Evolutionary conservation across 371 early-diverging fungal species (phyloP).

Genomic region (Dichotomocladium elegans): DNA sequence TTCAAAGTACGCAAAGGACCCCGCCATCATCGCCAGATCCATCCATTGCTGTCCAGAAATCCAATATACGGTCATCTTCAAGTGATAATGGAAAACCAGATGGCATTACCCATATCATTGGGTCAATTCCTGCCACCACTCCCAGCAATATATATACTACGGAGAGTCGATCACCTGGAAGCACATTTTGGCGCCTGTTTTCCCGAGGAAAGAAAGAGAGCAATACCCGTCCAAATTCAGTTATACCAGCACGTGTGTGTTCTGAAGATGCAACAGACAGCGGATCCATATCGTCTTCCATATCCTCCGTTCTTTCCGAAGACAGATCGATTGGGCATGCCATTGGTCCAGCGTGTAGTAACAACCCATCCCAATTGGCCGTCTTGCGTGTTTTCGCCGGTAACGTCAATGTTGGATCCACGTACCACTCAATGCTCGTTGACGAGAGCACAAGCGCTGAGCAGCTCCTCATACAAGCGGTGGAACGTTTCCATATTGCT

Average conservation of each 20-base stretch:
- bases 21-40: neutral
- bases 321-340: neutral
- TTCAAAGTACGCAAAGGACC: neutral
- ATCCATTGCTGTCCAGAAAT: too few relatives aligned
- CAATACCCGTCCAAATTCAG: neutral
- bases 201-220: conserved; percentile 28
- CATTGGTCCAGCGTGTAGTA: neutral
- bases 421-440: conserved; percentile 58
- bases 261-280: conserved; percentile 11
- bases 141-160: neutral
- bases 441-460: conserved; percentile 53
- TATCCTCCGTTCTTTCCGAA: conserved; percentile 7
- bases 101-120: too few relatives aligned
- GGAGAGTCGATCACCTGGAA: neutral
- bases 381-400: conserved; percentile 56
- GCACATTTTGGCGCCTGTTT: conserved; percentile 27
- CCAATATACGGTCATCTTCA: too few relatives aligned
- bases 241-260: neutral
- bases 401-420: conserved; percentile 56
- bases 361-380: conserved; percentile 13
- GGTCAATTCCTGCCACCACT: neutral
- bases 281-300: conserved; percentile 7
- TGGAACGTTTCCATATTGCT: conserved; percentile 54
- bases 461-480: conserved; percentile 49
- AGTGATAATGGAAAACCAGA: too few relatives aligned